A percentile compares a stretch with the other conserved stretches of the same genome.
These are phyloP conservation scores for Kazachstania bromeliacearum DNA, from an alignment of 805 yeast species.

Conservation along the genomic window DNA sequence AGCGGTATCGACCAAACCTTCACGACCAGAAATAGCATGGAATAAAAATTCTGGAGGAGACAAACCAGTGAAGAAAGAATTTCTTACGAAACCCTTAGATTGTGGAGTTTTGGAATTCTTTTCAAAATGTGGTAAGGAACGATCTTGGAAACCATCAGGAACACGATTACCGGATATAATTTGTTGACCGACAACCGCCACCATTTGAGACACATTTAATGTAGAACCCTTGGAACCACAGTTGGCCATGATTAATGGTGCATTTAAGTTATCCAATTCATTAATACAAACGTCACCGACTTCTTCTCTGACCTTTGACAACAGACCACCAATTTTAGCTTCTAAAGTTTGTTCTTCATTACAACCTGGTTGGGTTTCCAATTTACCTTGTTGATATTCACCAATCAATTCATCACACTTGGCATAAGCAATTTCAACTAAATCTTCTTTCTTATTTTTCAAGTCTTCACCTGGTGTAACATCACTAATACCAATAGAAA, in stretches of 20 bases:
- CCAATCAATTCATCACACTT: slow-evolving; percentile 87
- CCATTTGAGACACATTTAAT: slow-evolving; percentile 97
- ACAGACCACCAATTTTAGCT: slow-evolving; percentile 91
- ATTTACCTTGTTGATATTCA: slow-evolving; percentile 67
- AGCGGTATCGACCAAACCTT: slow-evolving; percentile 98
- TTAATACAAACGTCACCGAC: slow-evolving; percentile 96
- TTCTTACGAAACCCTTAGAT: slow-evolving; percentile 94
- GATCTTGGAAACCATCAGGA: slow-evolving; percentile 99
- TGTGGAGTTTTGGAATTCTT: slow-evolving; percentile 96
- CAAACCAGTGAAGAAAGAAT: slow-evolving; percentile 88
- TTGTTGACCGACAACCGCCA: slow-evolving; percentile 99
- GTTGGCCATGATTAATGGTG: slow-evolving; percentile 97
- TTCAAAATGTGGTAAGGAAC: slow-evolving; percentile 93
- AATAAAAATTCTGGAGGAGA: slow-evolving; percentile 95
- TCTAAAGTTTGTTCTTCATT: slow-evolving; percentile 96
- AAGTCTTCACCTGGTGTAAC: slow-evolving; percentile 86
- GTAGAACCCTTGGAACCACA: slow-evolving; percentile 99
- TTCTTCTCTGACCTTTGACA: slow-evolving; percentile 96
- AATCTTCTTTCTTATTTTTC: slow-evolving; percentile 65
- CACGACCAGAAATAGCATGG: slow-evolving; percentile 99
- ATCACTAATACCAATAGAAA: slow-evolving; percentile 93
- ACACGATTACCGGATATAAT: slow-evolving; percentile 98
- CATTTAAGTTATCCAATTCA: slow-evolving; percentile 82
- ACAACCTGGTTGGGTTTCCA: slow-evolving; percentile 98
- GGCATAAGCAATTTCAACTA: slow-evolving; percentile 84